These are phyloP conservation scores for Dujonia santamariae DNA, from an alignment of 1,139 yeast genomes.

Conservation along the genomic window DNA sequence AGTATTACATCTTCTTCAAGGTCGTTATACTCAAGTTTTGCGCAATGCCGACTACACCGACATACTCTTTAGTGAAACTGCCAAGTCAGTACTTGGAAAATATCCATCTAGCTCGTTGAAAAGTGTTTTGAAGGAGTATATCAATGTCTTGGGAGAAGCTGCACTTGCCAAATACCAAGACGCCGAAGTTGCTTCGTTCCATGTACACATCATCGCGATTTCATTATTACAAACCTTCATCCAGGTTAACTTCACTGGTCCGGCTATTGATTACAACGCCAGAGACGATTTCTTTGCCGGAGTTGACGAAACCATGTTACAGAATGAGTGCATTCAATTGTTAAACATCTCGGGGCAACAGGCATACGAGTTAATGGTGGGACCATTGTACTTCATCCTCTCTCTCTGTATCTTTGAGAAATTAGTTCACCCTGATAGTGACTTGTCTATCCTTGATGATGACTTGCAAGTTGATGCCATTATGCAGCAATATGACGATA, in stretches of 20 bases:
- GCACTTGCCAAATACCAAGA: constrained; percentile 9
- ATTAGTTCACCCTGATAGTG: constrained; percentile 23
- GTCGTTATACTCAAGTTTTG: constrained; percentile 24
- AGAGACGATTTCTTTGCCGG: constrained; percentile 30
- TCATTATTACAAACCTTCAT: constrained; percentile 65
- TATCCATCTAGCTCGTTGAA: constrained; percentile 21
- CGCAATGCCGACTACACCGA: constrained; percentile 13
- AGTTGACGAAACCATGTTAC: constrained; percentile 26
- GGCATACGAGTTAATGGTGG: constrained; percentile 57
- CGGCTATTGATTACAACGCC: constrained; percentile 45
- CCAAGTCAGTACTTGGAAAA: constrained; percentile 12
- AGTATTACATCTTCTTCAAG: constrained; percentile 18
- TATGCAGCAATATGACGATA: no score
- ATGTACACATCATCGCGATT: constrained; percentile 45
- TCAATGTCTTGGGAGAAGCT: constrained; percentile 13
- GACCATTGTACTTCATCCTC: constrained; percentile 51
- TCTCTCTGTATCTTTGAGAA: constrained; percentile 51
- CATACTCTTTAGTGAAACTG: constrained; percentile 13
- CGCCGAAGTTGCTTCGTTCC: constrained; percentile 15
- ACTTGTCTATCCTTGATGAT: constrained; percentile 25
- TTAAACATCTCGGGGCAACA: constrained; percentile 59
- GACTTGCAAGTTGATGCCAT: constrained; percentile 16
- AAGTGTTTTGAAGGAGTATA: constrained; percentile 19
- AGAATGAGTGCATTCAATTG: constrained; percentile 31
- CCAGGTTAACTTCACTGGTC: constrained; percentile 85